phyloP scores from a whole-genome alignment of 2,329 filamentous ascomycete genomes.

The Rugonectria rugulosa region DNA sequence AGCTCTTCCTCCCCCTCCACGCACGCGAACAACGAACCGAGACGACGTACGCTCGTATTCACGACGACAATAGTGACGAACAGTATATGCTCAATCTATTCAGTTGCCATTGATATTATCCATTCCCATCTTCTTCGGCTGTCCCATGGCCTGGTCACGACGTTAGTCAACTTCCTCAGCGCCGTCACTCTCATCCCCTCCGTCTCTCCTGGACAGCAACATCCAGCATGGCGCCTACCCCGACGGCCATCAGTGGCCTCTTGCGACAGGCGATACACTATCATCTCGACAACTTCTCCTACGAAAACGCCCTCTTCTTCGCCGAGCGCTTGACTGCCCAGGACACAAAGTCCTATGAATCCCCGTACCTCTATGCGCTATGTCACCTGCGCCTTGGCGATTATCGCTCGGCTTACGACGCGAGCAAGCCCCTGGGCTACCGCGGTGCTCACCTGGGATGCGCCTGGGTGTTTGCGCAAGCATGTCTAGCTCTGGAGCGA shows the following conservation, averaged over 20 bases:
- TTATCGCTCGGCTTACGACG: constrained; percentile 84
- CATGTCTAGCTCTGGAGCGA: constrained; percentile 80
- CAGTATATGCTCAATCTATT: constrained; percentile 7
- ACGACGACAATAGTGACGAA: constrained; percentile 11
- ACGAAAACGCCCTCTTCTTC: constrained; percentile 92
- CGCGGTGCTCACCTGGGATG: constrained; percentile 83
- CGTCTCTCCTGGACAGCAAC: constrained; percentile 33
- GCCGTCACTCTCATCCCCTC: constrained; percentile 21
- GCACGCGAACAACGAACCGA: constrained; percentile 32
- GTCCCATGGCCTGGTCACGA: constrained; percentile 40
- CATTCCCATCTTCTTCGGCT: constrained; percentile 12
- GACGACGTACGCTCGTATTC: constrained; percentile 28
- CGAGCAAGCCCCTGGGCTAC: constrained; percentile 74
- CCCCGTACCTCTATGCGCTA: constrained; percentile 81
- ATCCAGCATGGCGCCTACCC: constrained; percentile 60
- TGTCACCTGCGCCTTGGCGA: constrained; percentile 86
- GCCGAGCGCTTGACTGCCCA: constrained; percentile 86
- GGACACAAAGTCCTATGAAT: constrained; percentile 82
- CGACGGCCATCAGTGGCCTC: constrained; percentile 57
- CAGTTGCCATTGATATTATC: constrained; percentile 14
- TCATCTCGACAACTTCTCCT: constrained; percentile 86
- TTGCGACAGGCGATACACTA: constrained; percentile 69
- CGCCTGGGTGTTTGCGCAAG: constrained; percentile 89
- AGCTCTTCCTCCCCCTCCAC: constrained; percentile 32
- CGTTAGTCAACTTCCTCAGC: constrained; percentile 30